phyloP scores from a whole-genome alignment of 2,329 filamentous ascomycete genomes.

The Cladophialophora immunda region DNA sequence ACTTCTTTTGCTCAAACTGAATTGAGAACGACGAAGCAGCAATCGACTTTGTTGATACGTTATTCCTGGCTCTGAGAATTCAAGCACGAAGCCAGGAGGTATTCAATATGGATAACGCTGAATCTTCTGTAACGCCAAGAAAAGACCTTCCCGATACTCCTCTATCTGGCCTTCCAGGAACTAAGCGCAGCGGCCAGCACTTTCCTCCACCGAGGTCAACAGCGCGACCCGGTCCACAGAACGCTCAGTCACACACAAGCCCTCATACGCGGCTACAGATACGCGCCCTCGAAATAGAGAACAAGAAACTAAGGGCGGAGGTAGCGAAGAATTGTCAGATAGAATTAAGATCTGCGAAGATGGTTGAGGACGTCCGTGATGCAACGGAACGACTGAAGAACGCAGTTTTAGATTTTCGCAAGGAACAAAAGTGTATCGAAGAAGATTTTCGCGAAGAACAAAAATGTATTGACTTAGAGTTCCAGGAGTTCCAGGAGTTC shows the following conservation, averaged over 20 bases:
- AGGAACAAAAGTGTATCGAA: conserved; percentile 1
- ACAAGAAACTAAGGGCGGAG: background rate
- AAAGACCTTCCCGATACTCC: background rate
- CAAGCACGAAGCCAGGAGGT: background rate
- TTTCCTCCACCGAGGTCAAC: conserved; percentile 7
- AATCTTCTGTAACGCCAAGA: background rate
- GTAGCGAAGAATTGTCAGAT: background rate
- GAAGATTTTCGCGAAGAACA: background rate
- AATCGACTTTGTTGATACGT: background rate
- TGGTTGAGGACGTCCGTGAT: background rate
- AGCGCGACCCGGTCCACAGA: background rate
- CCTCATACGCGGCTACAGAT: background rate
- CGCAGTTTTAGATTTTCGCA: conserved; percentile 1
- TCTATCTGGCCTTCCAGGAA: background rate
- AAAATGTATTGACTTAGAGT: background rate
- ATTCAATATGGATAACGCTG: background rate
- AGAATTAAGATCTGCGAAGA: background rate
- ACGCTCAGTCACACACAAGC: background rate
- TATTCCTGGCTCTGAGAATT: background rate
- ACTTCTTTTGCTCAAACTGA: background rate
- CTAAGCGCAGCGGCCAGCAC: background rate
- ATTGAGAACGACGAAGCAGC: background rate
- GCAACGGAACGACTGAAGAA: background rate
- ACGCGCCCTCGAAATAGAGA: background rate
- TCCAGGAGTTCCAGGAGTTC: background rate